Evolutionary conservation across 805 yeast species (phyloP), one percentile per base, ranked within the genome.

Genomic region (Priceomyces carsonii): DNA sequence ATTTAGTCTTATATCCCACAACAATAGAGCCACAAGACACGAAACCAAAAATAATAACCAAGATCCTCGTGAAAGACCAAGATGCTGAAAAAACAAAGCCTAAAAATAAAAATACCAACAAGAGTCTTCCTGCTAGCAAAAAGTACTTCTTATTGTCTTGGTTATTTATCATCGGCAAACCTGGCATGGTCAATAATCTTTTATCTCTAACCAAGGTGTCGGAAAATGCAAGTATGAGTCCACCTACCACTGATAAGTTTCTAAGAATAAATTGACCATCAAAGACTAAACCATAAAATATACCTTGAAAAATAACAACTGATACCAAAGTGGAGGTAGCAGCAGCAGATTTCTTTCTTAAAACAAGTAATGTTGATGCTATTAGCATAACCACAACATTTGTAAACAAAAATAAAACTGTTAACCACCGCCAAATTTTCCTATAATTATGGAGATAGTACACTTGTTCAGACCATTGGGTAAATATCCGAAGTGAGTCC

Each of bases 391-490:
- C 64, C 2, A 77, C 33, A 22, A 89, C 76, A 50, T 89, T 85
- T 26, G 63, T 21, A 6, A 77, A 40, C 44, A 93, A 71, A 50
- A 88, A 85, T n/a, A 79, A 25, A n/a, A 82, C 73, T 14, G 89
- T 88, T 38, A 91, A 62, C 73, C 83, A 77, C 47, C 78, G 74
- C 60, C 95, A 95, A 41, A 82, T 67, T 48, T 82, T 86, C 57
- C 95, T 80, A 69, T 80, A 85, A 48, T 79, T 79, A 68, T 85
- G 75, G 48, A 93, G 71, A 60, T 85, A 91, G 59, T 79, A 84
- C 16, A 87, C 86, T 63, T 91, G 99, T 52, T 87, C 95, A 22
- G 74, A 61, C 97, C 97, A 91, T 66, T 90, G 97, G 5, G 88
- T 66, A 35, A 80, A 49, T 51, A 91, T 86, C 60, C 99, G 77